These are phyloP conservation scores for Podaxis sp. DNA, from an alignment of 768 basidiomycete species.

Conservation along the genomic window DNA sequence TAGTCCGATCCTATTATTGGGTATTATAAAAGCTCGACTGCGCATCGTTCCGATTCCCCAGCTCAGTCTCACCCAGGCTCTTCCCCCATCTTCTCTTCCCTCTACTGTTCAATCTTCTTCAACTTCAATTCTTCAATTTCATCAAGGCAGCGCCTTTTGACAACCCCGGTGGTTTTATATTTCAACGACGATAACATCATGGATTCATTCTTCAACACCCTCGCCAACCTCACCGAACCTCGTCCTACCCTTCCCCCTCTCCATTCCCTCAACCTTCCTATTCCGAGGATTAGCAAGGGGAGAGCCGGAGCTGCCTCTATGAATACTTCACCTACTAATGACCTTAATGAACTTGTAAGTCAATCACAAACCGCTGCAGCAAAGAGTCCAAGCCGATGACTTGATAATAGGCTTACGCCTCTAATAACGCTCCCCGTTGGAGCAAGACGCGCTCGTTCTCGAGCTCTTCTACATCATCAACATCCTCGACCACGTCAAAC, in stretches of 20 bases:
- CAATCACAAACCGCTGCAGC: neutral
- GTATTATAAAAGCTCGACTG: neutral
- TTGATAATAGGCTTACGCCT: conserved; percentile 3
- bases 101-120: conserved; percentile 18
- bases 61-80: conserved; percentile 11
- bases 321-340: conserved; percentile 19
- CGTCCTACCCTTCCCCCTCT: conserved; percentile 58
- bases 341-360: conserved; percentile 12
- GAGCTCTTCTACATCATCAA: neutral
- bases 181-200: conserved; percentile 14
- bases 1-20: neutral
- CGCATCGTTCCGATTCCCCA: neutral
- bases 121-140: conserved; percentile 20
- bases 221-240: conserved; percentile 9
- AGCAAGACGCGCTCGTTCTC: conserved; percentile 11
- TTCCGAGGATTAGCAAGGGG: conserved; percentile 10
- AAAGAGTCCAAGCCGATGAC: neutral
- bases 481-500: neutral
- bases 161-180: conserved; percentile 34
- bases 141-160: conserved; percentile 37
- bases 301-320: conserved; percentile 20
- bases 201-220: conserved; percentile 18
- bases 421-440: conserved; percentile 22
- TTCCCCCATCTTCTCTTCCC: conserved; percentile 20
- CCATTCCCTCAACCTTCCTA: conserved; percentile 43